Evolutionary conservation across 2,329 filamentous ascomycete genomes (phyloP).

Genomic region (Cytospora piceicola): DNA sequence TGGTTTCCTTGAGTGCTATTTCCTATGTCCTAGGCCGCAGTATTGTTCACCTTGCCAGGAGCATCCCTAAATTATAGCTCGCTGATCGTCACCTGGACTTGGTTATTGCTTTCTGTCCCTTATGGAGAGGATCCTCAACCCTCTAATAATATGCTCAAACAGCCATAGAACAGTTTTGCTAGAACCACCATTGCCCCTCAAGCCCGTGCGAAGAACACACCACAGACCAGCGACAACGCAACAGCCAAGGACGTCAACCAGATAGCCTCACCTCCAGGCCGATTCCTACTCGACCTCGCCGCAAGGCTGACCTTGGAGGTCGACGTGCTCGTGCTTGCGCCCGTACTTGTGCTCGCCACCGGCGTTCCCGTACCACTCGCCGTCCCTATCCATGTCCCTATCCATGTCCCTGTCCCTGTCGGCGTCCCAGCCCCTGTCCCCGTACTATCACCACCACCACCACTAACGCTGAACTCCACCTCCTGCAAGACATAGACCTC

Average conservation of each 20-base stretch:
- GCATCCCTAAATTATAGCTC: no score
- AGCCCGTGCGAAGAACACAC: slow-evolving; percentile 29
- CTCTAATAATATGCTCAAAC: no score
- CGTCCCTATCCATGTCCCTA: not conserved
- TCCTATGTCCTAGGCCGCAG: not conserved
- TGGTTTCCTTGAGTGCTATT: not conserved
- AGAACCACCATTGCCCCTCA: slow-evolving; percentile 5
- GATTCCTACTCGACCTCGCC: slow-evolving; percentile 26
- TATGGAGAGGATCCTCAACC: no score
- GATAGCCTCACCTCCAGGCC: slow-evolving; percentile 21
- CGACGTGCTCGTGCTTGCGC: slow-evolving; percentile 29
- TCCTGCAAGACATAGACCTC: slow-evolving; percentile 63
- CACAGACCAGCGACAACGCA: slow-evolving; percentile 32
- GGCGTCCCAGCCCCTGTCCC: slow-evolving; percentile 15
- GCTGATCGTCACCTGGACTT: no score
- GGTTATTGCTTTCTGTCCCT: no score
- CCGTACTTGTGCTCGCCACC: slow-evolving; percentile 9
- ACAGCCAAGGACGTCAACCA: slow-evolving; percentile 31
- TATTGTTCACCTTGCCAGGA: not conserved
- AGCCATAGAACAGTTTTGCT: no score
- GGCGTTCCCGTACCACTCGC: no score
- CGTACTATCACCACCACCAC: slow-evolving; percentile 6
- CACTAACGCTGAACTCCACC: slow-evolving; percentile 26
- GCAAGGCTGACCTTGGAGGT: slow-evolving; percentile 30
- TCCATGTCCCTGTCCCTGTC: slow-evolving; percentile 5